phyloP scores from a whole-genome alignment of 768 basidiomycete genomes.

The Termitomyces sp. region DNA sequence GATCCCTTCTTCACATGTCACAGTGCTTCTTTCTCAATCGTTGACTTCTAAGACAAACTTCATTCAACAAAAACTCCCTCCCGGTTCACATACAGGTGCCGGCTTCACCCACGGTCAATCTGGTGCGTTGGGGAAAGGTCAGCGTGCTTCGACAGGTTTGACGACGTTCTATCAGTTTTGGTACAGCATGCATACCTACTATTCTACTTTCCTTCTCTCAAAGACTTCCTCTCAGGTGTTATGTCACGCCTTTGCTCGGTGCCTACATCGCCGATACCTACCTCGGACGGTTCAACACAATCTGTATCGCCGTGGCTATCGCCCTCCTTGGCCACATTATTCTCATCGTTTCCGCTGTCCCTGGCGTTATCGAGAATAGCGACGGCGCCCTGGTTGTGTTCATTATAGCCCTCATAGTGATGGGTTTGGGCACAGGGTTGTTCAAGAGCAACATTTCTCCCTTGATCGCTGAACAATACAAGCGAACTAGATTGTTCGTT shows the following conservation, averaged over 20 bases:
- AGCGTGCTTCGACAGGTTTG: conserved; percentile 70
- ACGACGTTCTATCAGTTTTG: conserved; percentile 73
- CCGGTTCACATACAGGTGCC: conserved; percentile 63
- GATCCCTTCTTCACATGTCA: not conserved
- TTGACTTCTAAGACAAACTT: conserved; percentile 54
- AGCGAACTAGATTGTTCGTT: conserved; percentile 51
- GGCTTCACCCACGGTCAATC: conserved; percentile 52
- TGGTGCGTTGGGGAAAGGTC: conserved; percentile 65
- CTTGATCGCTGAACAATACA: conserved; percentile 76
- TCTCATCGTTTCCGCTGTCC: conserved; percentile 61
- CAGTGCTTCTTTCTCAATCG: not conserved
- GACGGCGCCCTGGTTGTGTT: conserved; percentile 17
- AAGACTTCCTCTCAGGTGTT: conserved; percentile 41
- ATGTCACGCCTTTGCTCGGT: conserved; percentile 62
- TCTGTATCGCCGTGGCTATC: conserved; percentile 56
- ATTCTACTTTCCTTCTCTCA: not conserved
- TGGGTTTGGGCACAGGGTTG: conserved; percentile 59
- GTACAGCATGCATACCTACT: conserved; percentile 26
- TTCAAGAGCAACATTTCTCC: conserved; percentile 82
- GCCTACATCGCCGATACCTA: conserved; percentile 73
- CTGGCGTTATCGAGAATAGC: conserved; percentile 39
- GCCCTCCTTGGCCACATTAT: conserved; percentile 64
- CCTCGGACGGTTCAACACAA: conserved; percentile 73
- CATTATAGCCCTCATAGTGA: conserved; percentile 57
- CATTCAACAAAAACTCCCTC: conserved; percentile 68